A percentile compares a stretch with the other conserved stretches of the same genome.
These are phyloP conservation scores for Trichoderma sp. DNA, from an alignment of 2,329 filamentous ascomycete species.

Conservation along the genomic window DNA sequence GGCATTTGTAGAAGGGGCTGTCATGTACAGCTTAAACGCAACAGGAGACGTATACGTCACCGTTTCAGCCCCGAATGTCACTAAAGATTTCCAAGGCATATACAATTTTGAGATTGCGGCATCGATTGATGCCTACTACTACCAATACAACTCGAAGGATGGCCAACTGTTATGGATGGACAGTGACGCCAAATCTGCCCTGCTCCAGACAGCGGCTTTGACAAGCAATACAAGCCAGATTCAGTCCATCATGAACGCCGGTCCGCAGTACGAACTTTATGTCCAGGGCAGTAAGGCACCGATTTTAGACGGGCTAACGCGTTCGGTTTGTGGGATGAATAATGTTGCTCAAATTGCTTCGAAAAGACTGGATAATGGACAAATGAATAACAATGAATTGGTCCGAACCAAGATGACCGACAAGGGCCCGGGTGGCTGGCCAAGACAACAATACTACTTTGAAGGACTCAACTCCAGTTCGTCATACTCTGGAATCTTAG, in stretches of 20 bases:
- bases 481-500: slow-evolving; percentile 70
- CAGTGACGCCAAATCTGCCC: slow-evolving; percentile 73
- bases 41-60: slow-evolving; percentile 72
- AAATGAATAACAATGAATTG: slow-evolving; percentile 43
- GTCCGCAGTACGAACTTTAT: slow-evolving; percentile 74
- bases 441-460: slow-evolving; percentile 87
- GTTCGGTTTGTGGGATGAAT: slow-evolving; percentile 79
- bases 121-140: slow-evolving; percentile 76
- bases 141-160: slow-evolving; percentile 53
- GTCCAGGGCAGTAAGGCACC: slow-evolving; percentile 61
- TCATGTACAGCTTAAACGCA: slow-evolving; percentile 60
- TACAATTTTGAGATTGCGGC: slow-evolving; percentile 82
- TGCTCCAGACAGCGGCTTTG: slow-evolving; percentile 76
- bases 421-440: slow-evolving; percentile 62
- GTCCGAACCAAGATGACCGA: slow-evolving; percentile 66
- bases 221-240: slow-evolving; percentile 56
- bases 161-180: slow-evolving; percentile 74
- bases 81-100: slow-evolving; percentile 56
- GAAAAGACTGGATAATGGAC: slow-evolving; percentile 48
- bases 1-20: slow-evolving; percentile 67
- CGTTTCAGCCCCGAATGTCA: slow-evolving; percentile 67
- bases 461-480: slow-evolving; percentile 70
- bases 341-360: slow-evolving; percentile 62
- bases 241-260: slow-evolving; percentile 51
- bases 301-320: slow-evolving; percentile 65